Percentiles rank a stretch among this genome's conserved stretches.
These are phyloP conservation scores for Buxus sempervirens DNA, from an alignment of 164 flowering plant species.

Conservation along the genomic window DNA sequence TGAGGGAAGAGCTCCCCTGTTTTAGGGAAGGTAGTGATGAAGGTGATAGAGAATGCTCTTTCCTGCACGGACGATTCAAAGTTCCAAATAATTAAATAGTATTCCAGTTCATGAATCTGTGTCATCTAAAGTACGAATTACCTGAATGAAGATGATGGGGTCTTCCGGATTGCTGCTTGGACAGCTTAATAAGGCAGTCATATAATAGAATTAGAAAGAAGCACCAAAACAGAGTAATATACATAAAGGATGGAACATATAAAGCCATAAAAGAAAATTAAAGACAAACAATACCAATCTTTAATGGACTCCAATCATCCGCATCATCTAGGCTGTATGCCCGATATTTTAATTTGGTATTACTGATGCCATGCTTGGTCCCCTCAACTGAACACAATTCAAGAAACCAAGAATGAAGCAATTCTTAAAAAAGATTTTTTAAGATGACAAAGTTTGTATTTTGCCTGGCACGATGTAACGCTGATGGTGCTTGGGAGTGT, in stretches of 20 bases:
- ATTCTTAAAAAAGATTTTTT: not conserved
- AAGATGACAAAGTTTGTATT: not conserved
- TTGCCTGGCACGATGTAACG: constrained; percentile 83
- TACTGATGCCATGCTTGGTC: constrained; percentile 43
- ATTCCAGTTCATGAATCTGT: not conserved
- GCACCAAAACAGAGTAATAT: not conserved
- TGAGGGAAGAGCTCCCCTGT: constrained; percentile 47
- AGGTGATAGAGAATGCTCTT: constrained; percentile 60
- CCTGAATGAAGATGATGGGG: constrained; percentile 35
- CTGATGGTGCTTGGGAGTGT: constrained; percentile 74
- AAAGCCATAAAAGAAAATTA: not conserved
- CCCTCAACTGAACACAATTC: constrained; percentile 47
- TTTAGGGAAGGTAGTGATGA: constrained; percentile 38
- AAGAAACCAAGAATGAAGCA: not conserved
- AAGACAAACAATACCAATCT: constrained; percentile 44
- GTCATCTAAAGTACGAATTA: constrained; percentile 10
- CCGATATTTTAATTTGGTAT: constrained; percentile 34
- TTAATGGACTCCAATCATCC: constrained; percentile 62
- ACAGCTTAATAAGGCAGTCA: constrained; percentile 35
- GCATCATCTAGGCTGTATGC: constrained; percentile 55
- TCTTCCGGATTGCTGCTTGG: constrained; percentile 51
- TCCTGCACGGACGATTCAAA: constrained; percentile 33
- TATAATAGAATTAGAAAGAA: constrained; percentile 6
- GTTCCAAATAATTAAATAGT: no score
- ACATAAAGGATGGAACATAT: not conserved